Percentiles rank a stretch among this genome's conserved stretches.
These are phyloP conservation scores for Opeltia flavorubescens DNA, from an alignment of 495 filamentous ascomycete genomes.

Conservation along the genomic window DNA sequence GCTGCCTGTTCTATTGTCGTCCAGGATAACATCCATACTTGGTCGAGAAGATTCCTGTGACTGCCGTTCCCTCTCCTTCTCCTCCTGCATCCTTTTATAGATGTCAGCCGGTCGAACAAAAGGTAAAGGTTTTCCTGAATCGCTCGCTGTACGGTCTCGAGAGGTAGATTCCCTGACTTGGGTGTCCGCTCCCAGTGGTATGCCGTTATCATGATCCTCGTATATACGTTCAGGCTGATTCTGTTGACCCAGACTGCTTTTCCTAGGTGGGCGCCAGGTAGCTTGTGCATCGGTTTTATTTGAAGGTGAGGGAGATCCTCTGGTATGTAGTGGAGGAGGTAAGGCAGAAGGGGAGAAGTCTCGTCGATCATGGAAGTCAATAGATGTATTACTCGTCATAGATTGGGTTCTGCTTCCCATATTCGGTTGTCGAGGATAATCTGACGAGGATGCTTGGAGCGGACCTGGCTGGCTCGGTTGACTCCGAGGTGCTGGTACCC, in stretches of 20 bases:
- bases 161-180: neutral
- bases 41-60: constrained; percentile 37
- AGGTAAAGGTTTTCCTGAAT: constrained; percentile 33
- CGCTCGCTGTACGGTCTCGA: constrained; percentile 9
- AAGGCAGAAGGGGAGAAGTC: constrained; percentile 28
- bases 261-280: constrained; percentile 36
- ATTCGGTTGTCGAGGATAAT: constrained; percentile 8
- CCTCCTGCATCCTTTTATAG: constrained; percentile 59
- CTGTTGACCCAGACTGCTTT: constrained; percentile 43
- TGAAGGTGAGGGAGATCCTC: constrained; percentile 14
- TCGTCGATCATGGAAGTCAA: constrained; percentile 21
- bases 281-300: constrained; percentile 2
- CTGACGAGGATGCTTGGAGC: neutral
- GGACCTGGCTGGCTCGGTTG: neutral
- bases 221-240: constrained; percentile 17
- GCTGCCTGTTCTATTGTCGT: constrained; percentile 3
- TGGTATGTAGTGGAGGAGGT: constrained; percentile 22
- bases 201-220: constrained; percentile 15
- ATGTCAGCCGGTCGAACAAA: constrained; percentile 69
- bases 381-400: constrained; percentile 12
- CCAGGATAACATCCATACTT: constrained; percentile 26
- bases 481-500: neutral
- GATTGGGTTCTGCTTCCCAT: constrained; percentile 14
- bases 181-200: constrained; percentile 9
- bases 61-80: constrained; percentile 40